Evolutionary conservation across 1,139 yeast species (phyloP), one percentile per base, ranked within the genome.

Genomic region (Geotrichum siamense): DNA sequence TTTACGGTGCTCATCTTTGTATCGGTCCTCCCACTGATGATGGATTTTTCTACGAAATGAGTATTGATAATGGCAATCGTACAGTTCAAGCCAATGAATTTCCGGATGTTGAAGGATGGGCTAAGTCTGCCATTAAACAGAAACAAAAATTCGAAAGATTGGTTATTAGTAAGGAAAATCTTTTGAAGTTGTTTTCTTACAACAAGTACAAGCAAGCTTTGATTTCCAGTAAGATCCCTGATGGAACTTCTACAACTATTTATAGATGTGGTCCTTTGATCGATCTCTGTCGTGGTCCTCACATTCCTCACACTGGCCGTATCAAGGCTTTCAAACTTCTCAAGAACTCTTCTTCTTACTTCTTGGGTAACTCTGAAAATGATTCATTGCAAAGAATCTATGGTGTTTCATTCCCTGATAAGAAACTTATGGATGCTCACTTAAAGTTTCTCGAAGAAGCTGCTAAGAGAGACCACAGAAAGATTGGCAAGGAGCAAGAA

Each of bases 361-460:
- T 93, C 74, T 71, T 87, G 61, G 99, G 97, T 67, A 96, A 91
- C 59, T 70, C 95, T 45, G 72, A 72, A 55, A 91, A 93, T 62
- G 98, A 93, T 63, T 87, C 97, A 13, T 75, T 93, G 65, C 99
- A 93, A 71, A 85, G 99, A 73, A 78, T 93, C 48, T 93, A 93
- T 63, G 99, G 99, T 76, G 82, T 91, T 53, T 85, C 97, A 17
- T 93, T 93, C 87, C 99, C 99, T 51, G 98, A 91, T 66, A 91
- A 93, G 74, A 87, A 89, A 69, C 76, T 79, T 58, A 84, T 93
- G 95, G 93, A 86, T 58, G 97, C 85, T 57, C 96, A 93, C 64
- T 69, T 91, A 69, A 85, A 87, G 65, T 93, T 91, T 70, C 75
- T 93, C 62, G 94, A 86, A 60, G 98, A 93, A 69, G 99, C 99